Percentiles rank a stretch among this genome's conserved stretches.
Evolutionary conservation across 441 rosid species (phyloP).

Genomic region (Jatropha podagrica): DNA sequence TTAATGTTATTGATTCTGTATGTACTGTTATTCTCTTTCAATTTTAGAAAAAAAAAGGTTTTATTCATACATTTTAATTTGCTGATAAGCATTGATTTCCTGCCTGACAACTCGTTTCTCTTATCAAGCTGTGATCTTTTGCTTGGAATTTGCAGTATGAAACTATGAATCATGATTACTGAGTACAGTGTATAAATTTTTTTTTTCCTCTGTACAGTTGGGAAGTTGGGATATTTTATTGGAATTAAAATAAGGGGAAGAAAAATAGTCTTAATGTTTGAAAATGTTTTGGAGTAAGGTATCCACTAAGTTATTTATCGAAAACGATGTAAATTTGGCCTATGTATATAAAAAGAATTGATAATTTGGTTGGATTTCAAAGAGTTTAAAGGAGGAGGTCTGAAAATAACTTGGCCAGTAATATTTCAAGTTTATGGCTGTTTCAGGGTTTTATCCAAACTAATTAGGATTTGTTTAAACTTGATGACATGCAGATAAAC

Average conservation of each 20-base stretch:
- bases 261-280: neutral
- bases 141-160: neutral
- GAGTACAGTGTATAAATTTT: too few species aligned
- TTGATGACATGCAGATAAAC: neutral
- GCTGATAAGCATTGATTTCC: neutral
- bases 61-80: neutral
- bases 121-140: neutral
- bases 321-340: neutral
- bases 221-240: neutral
- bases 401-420: neutral
- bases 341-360: neutral
- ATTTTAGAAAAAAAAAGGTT: neutral
- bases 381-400: neutral
- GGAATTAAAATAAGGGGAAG: neutral
- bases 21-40: constrained; percentile 11
- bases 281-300: neutral
- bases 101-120: neutral
- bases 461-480: neutral
- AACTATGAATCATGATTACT: too few species aligned
- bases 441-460: too few species aligned
- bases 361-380: neutral
- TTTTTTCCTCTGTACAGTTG: neutral
- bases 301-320: neutral
- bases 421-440: neutral
- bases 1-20: constrained; percentile 84